Evolutionary conservation across 2,329 filamentous ascomycete species (phyloP), one percentile per base, ranked within the genome.

Genomic region (Monosporascus sp.): DNA sequence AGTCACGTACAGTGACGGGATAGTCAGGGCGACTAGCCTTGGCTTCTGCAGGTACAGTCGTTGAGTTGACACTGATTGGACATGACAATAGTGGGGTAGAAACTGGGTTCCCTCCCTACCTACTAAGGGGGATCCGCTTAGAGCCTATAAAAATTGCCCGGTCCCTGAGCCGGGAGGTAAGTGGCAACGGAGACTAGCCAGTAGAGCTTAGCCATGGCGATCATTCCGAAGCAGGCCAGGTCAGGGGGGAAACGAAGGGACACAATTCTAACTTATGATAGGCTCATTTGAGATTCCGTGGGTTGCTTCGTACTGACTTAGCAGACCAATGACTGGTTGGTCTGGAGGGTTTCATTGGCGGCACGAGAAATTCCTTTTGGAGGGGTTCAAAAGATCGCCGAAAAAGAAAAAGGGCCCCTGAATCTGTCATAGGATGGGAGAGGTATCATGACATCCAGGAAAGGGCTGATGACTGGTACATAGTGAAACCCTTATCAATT

Each of bases 41-140:
- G 52, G 18, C 48, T 58, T 63, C 65, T 70, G 68, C 70, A 71
- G 65, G 68, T 66, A 72, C 68, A 64, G 52, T 56, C 60, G 57
- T 49, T 55, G 48, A 56, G 56, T 55, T 51, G 47, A 50, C 59
- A 58, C 63, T 65, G 68, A 72, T 72, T 73, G 70, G 70, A 60
- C 63, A 61, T 56, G 56, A 61, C 54, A 59, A 52, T 63, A 64
- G 65, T 58, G 54, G 53, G 63, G 66, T 64, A 66, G 63, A 66
- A 22, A 70, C 65, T 57, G 60, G 65, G 64, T 60, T 55, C 58
- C 54, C 50, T 28, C 31, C 11, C 31, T 41, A 50, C 48, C 51
- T 54, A 48, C 48, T 46, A 52, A 52, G 54, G 48, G 52, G 49
- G 51, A 56, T 53, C 63, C 60, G 64, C 65, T 60, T 55, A 51